Evolutionary conservation across 768 basidiomycete genomes (phyloP).

Genomic region (Serendipita sp.): DNA sequence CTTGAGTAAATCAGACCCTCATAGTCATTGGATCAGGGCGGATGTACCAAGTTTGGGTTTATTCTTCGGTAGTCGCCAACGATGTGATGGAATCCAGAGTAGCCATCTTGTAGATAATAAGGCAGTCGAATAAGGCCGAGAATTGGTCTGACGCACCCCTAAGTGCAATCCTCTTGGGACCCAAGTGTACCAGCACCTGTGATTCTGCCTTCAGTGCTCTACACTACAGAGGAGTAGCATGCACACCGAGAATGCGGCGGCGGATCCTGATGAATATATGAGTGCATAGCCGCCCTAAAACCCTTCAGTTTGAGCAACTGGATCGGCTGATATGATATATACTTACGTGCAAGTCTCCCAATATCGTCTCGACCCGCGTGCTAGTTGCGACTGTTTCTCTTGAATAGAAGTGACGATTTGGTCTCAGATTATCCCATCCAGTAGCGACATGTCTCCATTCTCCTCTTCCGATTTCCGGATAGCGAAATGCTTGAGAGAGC

Average conservation of each 20-base stretch:
- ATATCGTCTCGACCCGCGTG: too few relatives aligned
- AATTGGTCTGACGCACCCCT: not conserved
- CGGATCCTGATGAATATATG: constrained; percentile 65
- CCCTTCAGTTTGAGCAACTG: too few relatives aligned
- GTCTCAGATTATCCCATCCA: too few relatives aligned
- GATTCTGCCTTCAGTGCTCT: too few relatives aligned
- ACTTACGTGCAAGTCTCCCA: too few relatives aligned
- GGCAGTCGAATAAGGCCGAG: too few relatives aligned
- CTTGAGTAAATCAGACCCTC: constrained; percentile 3
- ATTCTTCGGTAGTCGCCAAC: constrained; percentile 47
- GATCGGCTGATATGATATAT: too few relatives aligned
- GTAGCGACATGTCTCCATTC: too few relatives aligned
- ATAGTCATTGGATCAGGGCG: not conserved
- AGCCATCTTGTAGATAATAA: constrained; percentile 31
- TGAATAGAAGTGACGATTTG: too few relatives aligned
- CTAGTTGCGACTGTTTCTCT: too few relatives aligned
- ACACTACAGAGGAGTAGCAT: not conserved
- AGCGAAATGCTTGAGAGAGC: too few relatives aligned
- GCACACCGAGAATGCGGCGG: constrained; percentile 53
- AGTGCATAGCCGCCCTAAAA: constrained; percentile 31
- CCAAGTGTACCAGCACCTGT: constrained; percentile 48
- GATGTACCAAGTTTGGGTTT: constrained; percentile 20
- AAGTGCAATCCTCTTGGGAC: constrained; percentile 68
- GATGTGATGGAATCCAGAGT: constrained; percentile 52
- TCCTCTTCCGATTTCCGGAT: too few relatives aligned